phyloP scores from a whole-genome alignment of 2,329 filamentous ascomycete species.

The Sclerotiophoma versabilis region DNA sequence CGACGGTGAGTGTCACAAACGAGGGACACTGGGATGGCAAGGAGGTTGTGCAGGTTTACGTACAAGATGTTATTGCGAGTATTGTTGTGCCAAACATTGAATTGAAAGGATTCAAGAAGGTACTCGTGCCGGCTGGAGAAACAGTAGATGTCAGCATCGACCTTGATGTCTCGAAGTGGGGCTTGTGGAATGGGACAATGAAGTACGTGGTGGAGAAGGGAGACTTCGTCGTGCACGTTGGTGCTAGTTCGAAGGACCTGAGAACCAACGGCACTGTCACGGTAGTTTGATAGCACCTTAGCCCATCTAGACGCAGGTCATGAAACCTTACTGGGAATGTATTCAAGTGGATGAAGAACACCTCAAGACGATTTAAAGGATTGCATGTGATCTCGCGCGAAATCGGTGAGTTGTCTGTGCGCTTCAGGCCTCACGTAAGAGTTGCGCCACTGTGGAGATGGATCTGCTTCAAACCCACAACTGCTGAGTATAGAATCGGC shows the following conservation, averaged over 20 bases:
- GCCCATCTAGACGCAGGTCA: neutral
- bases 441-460: no score
- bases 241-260: conserved; percentile 64
- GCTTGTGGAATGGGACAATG: conserved; percentile 67
- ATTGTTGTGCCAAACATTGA: conserved; percentile 70
- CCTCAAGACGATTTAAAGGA: neutral
- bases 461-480: no score
- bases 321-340: neutral
- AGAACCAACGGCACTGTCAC: conserved; percentile 64
- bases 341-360: no score
- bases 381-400: neutral
- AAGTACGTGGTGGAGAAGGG: conserved; percentile 77
- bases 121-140: conserved; percentile 65
- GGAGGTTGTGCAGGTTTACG: conserved; percentile 73
- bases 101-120: conserved; percentile 73
- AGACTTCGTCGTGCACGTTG: conserved; percentile 68
- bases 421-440: no score
- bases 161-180: conserved; percentile 59
- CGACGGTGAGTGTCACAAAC: conserved; percentile 69
- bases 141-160: conserved; percentile 62
- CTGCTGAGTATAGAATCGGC: no score
- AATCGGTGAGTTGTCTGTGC: neutral
- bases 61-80: conserved; percentile 67
- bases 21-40: conserved; percentile 63
- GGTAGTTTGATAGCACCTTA: conserved; percentile 43